Conservation (phyloP, 163 green algal genomes). For the Picocystis sp. region DNA sequence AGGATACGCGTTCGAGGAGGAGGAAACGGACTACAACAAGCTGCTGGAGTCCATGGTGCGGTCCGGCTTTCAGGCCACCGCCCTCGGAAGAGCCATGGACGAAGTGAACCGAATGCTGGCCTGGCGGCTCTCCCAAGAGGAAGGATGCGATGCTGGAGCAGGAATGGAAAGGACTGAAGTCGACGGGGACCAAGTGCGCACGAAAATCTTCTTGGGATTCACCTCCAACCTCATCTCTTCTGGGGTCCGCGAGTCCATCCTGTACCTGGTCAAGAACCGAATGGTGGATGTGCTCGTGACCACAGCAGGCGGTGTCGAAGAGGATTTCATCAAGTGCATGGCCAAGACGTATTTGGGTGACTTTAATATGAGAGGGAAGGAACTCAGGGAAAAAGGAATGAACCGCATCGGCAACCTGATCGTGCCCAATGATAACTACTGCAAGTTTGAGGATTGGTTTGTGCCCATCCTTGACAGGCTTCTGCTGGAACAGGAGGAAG, state of each 20-base stretch:
- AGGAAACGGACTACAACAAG: slow-evolving; percentile 14
- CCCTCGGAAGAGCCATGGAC: slow-evolving; percentile 63
- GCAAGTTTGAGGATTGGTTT: slow-evolving; percentile 97
- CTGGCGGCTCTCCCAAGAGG: slow-evolving; percentile 10
- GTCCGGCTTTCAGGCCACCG: slow-evolving; percentile 82
- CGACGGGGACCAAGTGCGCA: slow-evolving; percentile 12
- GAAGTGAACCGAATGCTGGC: slow-evolving; percentile 92
- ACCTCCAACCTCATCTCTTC: slow-evolving; percentile 70
- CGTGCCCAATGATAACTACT: slow-evolving; percentile 98
- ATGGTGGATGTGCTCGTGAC: slow-evolving; percentile 93
- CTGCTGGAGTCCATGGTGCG: slow-evolving; percentile 67
- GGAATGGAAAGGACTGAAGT: slow-evolving; percentile 25
- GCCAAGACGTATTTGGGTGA: slow-evolving; percentile 81
- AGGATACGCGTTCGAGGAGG: slow-evolving; percentile 67
- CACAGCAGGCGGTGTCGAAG: slow-evolving; percentile 87
- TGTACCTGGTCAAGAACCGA: slow-evolving; percentile 65
- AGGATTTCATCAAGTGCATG: slow-evolving; percentile 99
- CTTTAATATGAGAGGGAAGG: slow-evolving; percentile 68
- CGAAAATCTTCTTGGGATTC: slow-evolving; percentile 93
- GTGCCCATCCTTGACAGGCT: slow-evolving; percentile 89
- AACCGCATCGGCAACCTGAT: slow-evolving; percentile 99
- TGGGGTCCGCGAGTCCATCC: slow-evolving; percentile 55
- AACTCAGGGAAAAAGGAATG: slow-evolving; percentile 58
- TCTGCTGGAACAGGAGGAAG: slow-evolving; percentile 64
- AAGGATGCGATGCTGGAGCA: slow-evolving; percentile 42